Conservation (phyloP, 2,329 filamentous ascomycete species). For the Penicillium crustosum region DNA sequence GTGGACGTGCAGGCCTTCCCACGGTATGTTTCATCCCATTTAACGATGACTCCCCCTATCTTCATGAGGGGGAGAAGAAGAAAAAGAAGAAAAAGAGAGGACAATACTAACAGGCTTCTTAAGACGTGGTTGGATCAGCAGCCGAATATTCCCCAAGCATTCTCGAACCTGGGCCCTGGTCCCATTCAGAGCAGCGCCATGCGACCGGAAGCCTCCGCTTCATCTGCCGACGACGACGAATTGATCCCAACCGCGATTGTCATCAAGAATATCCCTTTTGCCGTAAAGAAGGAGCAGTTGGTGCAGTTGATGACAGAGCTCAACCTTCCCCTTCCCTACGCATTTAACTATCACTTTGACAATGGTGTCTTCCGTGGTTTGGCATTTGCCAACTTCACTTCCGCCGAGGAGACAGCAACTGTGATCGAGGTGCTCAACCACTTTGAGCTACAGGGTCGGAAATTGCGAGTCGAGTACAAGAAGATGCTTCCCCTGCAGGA, state of each 20-base stretch:
- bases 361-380: constrained; percentile 94
- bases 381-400: constrained; percentile 98
- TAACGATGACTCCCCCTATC: background rate
- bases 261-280: constrained; percentile 99
- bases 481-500: constrained; percentile 97
- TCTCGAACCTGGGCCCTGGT: constrained; percentile 46
- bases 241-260: constrained; percentile 97
- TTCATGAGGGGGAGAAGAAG: background rate
- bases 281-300: constrained; percentile 93
- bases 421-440: constrained; percentile 96
- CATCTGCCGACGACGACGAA: constrained; percentile 63
- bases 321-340: constrained; percentile 90
- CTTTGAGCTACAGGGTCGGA: constrained; percentile 90
- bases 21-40: constrained; percentile 58
- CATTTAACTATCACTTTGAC: constrained; percentile 99
- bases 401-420: constrained; percentile 84
- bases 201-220: constrained; percentile 42
- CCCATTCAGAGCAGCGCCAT: constrained; percentile 44
- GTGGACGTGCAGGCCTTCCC: constrained; percentile 64
- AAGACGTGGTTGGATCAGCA: constrained; percentile 66
- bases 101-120: background rate
- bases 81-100: background rate
- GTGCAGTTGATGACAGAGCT: constrained; percentile 92
- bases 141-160: constrained; percentile 48
- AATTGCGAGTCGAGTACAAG: constrained; percentile 96